These are phyloP conservation scores for Steccherinum ochraceum DNA, from an alignment of 768 basidiomycete genomes.

Conservation along the genomic window DNA sequence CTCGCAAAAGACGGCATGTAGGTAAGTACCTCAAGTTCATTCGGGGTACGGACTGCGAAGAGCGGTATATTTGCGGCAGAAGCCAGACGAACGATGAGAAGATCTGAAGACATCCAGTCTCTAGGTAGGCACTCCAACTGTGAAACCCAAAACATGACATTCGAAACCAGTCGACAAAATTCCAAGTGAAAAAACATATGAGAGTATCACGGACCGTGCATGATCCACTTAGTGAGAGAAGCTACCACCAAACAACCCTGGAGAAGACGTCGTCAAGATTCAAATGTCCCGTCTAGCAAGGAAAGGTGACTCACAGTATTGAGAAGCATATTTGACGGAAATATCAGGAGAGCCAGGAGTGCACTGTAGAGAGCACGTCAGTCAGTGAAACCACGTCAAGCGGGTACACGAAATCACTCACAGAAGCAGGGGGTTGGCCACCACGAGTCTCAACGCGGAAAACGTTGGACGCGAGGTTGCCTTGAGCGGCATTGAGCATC, in stretches of 20 bases:
- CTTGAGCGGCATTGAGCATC: constrained; percentile 38
- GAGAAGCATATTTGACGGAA: constrained; percentile 43
- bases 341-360: constrained; percentile 33
- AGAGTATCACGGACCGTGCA: too few species aligned
- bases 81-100: too few species aligned
- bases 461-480: constrained; percentile 41
- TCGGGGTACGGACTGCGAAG: too few species aligned
- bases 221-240: background rate
- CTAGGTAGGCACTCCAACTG: too few species aligned
- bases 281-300: background rate
- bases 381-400: background rate
- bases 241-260: constrained; percentile 11
- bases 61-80: too few species aligned
- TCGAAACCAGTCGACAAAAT: too few species aligned
- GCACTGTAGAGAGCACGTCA: constrained; percentile 13
- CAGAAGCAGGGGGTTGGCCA: constrained; percentile 49
- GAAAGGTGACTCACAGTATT: constrained; percentile 40
- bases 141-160: too few species aligned
- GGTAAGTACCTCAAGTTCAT: too few species aligned
- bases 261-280: background rate
- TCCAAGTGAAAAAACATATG: too few species aligned
- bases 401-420: constrained; percentile 20
- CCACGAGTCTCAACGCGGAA: constrained; percentile 47
- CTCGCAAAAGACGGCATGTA: too few species aligned
- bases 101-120: too few species aligned